Conservation (phyloP, 768 basidiomycete species). For the Gloeostereum incarnatum region DNA sequence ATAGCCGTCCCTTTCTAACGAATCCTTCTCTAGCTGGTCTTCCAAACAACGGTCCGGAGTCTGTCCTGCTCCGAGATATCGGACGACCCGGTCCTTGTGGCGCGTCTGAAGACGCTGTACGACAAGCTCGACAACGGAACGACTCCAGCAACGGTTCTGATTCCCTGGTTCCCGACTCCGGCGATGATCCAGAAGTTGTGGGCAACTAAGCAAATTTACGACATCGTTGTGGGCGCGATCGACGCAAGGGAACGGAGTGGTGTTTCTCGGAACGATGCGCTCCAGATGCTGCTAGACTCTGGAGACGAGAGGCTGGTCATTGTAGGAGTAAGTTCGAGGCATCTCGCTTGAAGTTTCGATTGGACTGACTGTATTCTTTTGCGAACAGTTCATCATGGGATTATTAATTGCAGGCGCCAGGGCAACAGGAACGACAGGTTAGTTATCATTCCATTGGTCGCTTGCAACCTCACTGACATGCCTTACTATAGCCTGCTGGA, state of each 20-base stretch:
- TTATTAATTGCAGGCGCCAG: constrained; percentile 73
- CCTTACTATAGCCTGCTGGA: constrained; percentile 49
- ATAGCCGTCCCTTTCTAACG: constrained; percentile 7
- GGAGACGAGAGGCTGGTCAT: constrained; percentile 61
- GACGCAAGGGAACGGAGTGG: constrained; percentile 49
- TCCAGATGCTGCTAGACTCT: constrained; percentile 66
- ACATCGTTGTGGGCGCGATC: constrained; percentile 52
- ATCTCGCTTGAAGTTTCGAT: constrained; percentile 2
- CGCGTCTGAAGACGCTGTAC: constrained; percentile 54
- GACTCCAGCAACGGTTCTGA: constrained; percentile 61
- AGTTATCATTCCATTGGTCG: constrained; percentile 7
- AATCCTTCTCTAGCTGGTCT: constrained; percentile 40
- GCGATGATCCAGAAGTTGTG: constrained; percentile 63
- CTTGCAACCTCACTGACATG: constrained; percentile 2
- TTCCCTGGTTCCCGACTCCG: constrained; percentile 71
- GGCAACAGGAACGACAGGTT: constrained; percentile 68
- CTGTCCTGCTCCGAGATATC: constrained; percentile 64
- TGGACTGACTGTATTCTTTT: constrained; percentile 11
- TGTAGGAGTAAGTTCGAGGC: constrained; percentile 56
- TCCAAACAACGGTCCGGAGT: constrained; percentile 65
- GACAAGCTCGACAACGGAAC: constrained; percentile 62
- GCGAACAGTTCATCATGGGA: constrained; percentile 68
- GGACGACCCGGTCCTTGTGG: constrained; percentile 50
- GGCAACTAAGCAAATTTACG: constrained; percentile 71
- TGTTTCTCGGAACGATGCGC: constrained; percentile 49